Conservation (phyloP, 345 rosid genomes). For the Pistacia atlantica region DNA sequence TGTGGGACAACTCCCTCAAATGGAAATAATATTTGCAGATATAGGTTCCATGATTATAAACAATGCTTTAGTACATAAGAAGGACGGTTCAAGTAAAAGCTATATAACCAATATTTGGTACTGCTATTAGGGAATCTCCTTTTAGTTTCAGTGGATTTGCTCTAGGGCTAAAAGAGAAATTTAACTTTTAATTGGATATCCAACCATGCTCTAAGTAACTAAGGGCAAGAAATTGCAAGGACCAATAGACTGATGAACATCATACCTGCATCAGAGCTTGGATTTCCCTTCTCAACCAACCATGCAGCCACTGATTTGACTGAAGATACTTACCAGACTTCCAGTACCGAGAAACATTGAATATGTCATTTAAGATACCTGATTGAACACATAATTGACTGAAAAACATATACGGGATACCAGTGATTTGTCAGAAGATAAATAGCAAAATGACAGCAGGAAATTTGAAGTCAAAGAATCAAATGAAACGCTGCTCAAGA, state of each 20-base stretch:
- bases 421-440: conserved; percentile 4
- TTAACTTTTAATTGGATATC: neutral
- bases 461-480: conserved; percentile 12
- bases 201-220: neutral
- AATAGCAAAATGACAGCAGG: conserved; percentile 13
- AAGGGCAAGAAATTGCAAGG: conserved; percentile 1
- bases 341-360: conserved; percentile 65
- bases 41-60: neutral
- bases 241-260: neutral
- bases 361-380: conserved; percentile 56
- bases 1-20: neutral
- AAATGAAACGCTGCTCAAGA: conserved; percentile 32
- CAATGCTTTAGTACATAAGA: neutral
- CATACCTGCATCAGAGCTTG: conserved; percentile 85
- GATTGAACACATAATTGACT: conserved; percentile 33
- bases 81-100: neutral
- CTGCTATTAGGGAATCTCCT: neutral
- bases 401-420: conserved; percentile 20
- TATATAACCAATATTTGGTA: neutral
- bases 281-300: conserved; percentile 83
- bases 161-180: neutral
- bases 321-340: conserved; percentile 62
- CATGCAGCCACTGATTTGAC: conserved; percentile 57
- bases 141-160: neutral
- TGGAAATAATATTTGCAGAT: neutral